Percentiles rank a stretch among this genome's conserved stretches.
These are phyloP conservation scores for Pigoraptor vietnamica DNA, from an alignment of 78 protist genomes.

Conservation along the genomic window DNA sequence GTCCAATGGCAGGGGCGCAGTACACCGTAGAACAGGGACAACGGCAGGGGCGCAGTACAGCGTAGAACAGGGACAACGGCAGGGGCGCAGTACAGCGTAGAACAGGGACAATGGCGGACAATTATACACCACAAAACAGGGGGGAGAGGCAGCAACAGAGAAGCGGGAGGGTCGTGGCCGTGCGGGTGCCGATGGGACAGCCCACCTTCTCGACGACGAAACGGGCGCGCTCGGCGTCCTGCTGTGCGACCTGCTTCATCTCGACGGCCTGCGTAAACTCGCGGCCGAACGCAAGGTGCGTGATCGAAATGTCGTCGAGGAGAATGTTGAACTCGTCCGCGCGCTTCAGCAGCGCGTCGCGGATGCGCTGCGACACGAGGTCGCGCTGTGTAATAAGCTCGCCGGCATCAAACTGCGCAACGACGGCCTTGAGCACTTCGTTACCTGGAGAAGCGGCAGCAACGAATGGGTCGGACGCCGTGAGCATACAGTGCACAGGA, in stretches of 20 bases:
- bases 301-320: slow-evolving; percentile 68
- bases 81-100: no score
- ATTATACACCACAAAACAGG: no score
- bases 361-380: slow-evolving; percentile 41
- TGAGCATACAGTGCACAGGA: neutral
- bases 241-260: slow-evolving; percentile 81
- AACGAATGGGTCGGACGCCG: neutral
- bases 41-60: no score
- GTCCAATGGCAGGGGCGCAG: no score
- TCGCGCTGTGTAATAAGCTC: slow-evolving; percentile 74
- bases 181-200: no score
- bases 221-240: slow-evolving; percentile 66
- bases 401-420: slow-evolving; percentile 77
- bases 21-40: no score
- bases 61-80: no score
- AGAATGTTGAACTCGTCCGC: slow-evolving; percentile 50
- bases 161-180: no score
- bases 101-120: no score
- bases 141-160: no score
- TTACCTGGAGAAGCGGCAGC: slow-evolving; percentile 1
- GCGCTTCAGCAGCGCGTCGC: slow-evolving; percentile 15
- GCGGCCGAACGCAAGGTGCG: slow-evolving; percentile 58
- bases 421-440: slow-evolving; percentile 60
- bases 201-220: slow-evolving; percentile 53
- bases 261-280: slow-evolving; percentile 78